Evolutionary conservation across 2,329 filamentous ascomycete genomes (phyloP).

Genomic region (Cladophialophora exuberans): DNA sequence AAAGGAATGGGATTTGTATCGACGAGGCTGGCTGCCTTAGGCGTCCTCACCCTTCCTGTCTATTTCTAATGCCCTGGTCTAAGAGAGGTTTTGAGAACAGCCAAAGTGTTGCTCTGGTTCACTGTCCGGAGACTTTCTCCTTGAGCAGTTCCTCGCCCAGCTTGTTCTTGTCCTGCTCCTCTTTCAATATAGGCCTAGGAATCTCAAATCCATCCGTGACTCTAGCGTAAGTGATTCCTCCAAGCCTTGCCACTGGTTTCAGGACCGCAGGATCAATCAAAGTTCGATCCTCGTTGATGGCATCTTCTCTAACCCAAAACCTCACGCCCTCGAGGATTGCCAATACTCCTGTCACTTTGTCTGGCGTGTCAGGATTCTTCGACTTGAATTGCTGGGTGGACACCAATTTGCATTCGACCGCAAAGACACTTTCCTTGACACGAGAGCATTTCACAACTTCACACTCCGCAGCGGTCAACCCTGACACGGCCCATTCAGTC

Average conservation of each 20-base stretch:
- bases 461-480: constrained; percentile 71
- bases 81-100: too few relatives aligned
- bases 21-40: too few relatives aligned
- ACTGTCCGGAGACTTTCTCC: constrained; percentile 88
- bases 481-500: constrained; percentile 78
- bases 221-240: constrained; percentile 83
- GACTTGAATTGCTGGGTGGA: constrained; percentile 77
- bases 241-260: constrained; percentile 72
- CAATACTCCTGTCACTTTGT: constrained; percentile 74
- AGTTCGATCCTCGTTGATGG: constrained; percentile 75
- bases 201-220: constrained; percentile 73
- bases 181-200: constrained; percentile 54
- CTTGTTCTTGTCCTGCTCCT: constrained; percentile 43
- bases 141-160: constrained; percentile 67
- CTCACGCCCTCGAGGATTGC: constrained; percentile 79
- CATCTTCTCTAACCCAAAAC: constrained; percentile 90
- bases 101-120: too few relatives aligned
- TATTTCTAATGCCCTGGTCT: too few relatives aligned
- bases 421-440: constrained; percentile 81
- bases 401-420: constrained; percentile 78
- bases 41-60: too few relatives aligned
- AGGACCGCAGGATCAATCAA: constrained; percentile 76
- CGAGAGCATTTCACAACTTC: constrained; percentile 69
- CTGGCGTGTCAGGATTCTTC: constrained; percentile 60
- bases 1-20: too few relatives aligned